Base-by-base conservation (phyloP, 2,329 filamentous ascomycete species). In the Calonectria leucothoes region DNA sequence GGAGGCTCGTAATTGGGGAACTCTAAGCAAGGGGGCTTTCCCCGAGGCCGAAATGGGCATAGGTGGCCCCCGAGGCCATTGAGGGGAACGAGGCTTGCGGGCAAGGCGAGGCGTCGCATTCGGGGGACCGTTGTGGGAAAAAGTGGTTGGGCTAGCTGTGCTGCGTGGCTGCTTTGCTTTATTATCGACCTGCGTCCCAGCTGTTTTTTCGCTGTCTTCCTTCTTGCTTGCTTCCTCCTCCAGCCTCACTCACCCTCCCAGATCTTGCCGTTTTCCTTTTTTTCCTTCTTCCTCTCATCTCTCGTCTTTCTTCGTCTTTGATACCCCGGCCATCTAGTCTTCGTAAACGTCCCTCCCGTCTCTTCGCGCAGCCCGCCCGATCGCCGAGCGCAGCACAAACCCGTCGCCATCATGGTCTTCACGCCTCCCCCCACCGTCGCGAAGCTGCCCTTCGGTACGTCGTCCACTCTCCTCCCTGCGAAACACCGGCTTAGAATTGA, bases 1-100 rank as follows among this genome's bases (percentile, higher is more conserved):
- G 55, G 55, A 59, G 55, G 55, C n/a, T 37, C 55, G 55, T 37
- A 59, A 59, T 59, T 59, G 55, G 55, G 55, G 55, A 59, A 59
- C 55, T 59, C 55, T 59, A 59, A 59, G 55, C 55, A 59, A 59
- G 55, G 31, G 55, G 31, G n/a, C 31, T 27, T 27, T 7, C 49
- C 49, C 49, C 25, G 27, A 52, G 27, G 49, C 49, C 49, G 49
- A 52, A 52, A 52, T 52, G 25, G 49, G 49, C 15, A 29, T 20
- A 23, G 33, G 45, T 23, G 45, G 31, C 17, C 51, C 51, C 51
- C 35, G 35, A 29, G 52, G 52, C 20, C 52, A 33, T 57, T 57
- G 52, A 35, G 29, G 55, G 31, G 55, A 59, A 35, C n/a, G 55
- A 59, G 55, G 55, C 55, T 59, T 59, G 55, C 55, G 20, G 31